Evolutionary conservation across 2,329 filamentous ascomycete species (phyloP).

Genomic region (Lecanicillium sp.): DNA sequence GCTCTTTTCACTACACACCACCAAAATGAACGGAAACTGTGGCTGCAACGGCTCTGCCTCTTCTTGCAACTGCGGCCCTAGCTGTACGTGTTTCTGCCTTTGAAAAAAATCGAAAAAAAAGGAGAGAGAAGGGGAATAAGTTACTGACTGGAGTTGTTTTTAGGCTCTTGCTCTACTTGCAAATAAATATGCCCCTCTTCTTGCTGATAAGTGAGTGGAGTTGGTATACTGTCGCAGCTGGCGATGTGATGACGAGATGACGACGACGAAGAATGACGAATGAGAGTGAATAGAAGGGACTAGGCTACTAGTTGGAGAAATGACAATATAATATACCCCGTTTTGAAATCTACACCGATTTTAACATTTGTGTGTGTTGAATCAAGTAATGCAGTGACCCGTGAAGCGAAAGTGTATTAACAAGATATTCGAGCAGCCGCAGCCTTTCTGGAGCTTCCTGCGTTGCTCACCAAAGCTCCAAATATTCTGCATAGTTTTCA

Average conservation of each 20-base stretch:
- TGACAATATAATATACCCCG: too few relatives aligned
- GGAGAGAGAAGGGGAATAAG: too few relatives aligned
- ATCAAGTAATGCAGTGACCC: not conserved
- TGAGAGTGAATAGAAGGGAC: not conserved
- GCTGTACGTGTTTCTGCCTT: slow-evolving; percentile 2
- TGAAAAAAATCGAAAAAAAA: not conserved
- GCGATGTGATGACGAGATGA: slow-evolving; percentile 1
- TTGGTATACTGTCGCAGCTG: not conserved
- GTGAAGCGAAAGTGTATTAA: not conserved
- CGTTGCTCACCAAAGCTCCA: too few relatives aligned
- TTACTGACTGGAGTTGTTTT: not conserved
- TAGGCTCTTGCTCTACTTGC: slow-evolving; percentile 8
- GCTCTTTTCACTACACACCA: slow-evolving; percentile 1
- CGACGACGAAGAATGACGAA: not conserved
- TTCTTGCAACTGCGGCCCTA: slow-evolving; percentile 9
- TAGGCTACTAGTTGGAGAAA: not conserved
- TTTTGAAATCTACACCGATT: too few relatives aligned
- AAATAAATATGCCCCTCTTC: slow-evolving; percentile 4
- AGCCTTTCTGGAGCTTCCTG: too few relatives aligned
- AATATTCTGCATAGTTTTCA: too few relatives aligned
- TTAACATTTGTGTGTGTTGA: too few relatives aligned
- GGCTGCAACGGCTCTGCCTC: slow-evolving; percentile 10
- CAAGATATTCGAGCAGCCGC: too few relatives aligned
- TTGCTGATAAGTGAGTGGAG: not conserved
- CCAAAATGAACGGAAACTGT: slow-evolving; percentile 9